Evolutionary conservation across 768 basidiomycete genomes (phyloP), one percentile per base, ranked within the genome.

Genomic region (Galerina marginata): DNA sequence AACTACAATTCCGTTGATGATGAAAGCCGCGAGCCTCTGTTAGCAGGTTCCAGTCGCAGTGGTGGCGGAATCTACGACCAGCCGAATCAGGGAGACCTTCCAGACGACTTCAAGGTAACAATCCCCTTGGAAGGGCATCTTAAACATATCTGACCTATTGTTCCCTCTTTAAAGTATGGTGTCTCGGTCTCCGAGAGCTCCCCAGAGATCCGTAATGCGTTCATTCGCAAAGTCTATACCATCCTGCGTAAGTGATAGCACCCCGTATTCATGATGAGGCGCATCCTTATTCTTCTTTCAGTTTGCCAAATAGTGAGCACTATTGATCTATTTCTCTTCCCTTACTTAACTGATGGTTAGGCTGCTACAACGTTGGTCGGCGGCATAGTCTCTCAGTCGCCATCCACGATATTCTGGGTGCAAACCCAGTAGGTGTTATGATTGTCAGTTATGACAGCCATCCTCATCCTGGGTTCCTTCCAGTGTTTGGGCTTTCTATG

Each of bases 31-130:
- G 82, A 90, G 61, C 91, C 90, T 1, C 75, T 93, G 39, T 79
- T 91, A 25, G 81, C 79, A 43, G 76, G 82, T 25, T 72, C 83
- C 16, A 79, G 84, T 55, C 79, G 81, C 59, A 77, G 74, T 44
- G 72, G 78, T 15, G 80, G 81, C 29, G 87, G 77, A n/a, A 81
- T 87, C 65, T 91, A 83, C 64, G 85, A 95, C 75, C 92, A 95
- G 65, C 88, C 93, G 5, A 80, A 76, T 26, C 78, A 77, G 37
- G 92, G 84, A 48, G 93, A 95, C 64, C 69, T 95, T 48, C 93
- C 93, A 0, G 95, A 96, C 68, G 96, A 97, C 74, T 97, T 97
- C 86, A 94, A 96, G 85, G 92, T 92, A 60, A 77, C 68, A 37
- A 16, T 26, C 25, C 16, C 44, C 1, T 20, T 23, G 25, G 37